phyloP scores from a whole-genome alignment of 1,284 basidiomycete genomes.

The Bothia castanella region DNA sequence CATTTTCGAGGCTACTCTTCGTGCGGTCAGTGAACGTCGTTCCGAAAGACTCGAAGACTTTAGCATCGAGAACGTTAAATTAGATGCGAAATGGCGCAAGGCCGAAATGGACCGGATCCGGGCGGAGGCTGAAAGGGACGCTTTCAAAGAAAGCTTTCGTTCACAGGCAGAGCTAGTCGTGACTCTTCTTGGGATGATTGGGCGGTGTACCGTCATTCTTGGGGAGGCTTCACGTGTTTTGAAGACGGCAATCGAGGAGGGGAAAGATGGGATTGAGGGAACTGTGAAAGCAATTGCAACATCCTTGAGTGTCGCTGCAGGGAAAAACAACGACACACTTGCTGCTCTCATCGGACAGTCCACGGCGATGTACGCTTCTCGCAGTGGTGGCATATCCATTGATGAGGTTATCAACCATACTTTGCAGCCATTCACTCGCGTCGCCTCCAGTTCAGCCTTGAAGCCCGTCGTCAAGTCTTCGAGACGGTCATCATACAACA shows the following conservation, averaged over 20 bases:
- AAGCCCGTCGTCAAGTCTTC: slow-evolving; percentile 39
- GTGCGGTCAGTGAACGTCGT: slow-evolving; percentile 73
- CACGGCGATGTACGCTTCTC: slow-evolving; percentile 49
- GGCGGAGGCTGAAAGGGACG: slow-evolving; percentile 66
- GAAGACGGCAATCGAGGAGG: slow-evolving; percentile 43
- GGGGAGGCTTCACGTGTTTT: slow-evolving; percentile 62
- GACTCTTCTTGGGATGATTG: slow-evolving; percentile 72
- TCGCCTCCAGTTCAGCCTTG: slow-evolving; percentile 46
- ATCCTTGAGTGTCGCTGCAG: slow-evolving; percentile 53
- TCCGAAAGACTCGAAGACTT: slow-evolving; percentile 79
- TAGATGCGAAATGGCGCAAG: slow-evolving; percentile 64
- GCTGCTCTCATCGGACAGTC: slow-evolving; percentile 61
- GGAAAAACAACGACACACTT: slow-evolving; percentile 66
- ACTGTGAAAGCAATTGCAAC: slow-evolving; percentile 45
- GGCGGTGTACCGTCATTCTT: slow-evolving; percentile 71
- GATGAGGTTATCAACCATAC: slow-evolving; percentile 45
- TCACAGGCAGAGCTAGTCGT: slow-evolving; percentile 69
- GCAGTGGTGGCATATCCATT: slow-evolving; percentile 34
- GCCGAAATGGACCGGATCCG: slow-evolving; percentile 72
- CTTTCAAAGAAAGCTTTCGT: slow-evolving; percentile 59
- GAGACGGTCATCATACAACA: slow-evolving; percentile 49
- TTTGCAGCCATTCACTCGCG: slow-evolving; percentile 35
- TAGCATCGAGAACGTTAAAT: slow-evolving; percentile 66
- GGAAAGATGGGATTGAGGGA: slow-evolving; percentile 38
- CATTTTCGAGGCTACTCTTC: slow-evolving; percentile 81